A percentile compares a stretch with the other conserved stretches of the same genome.
phyloP scores from a whole-genome alignment of 306 rosid genomes.

The Glycine tomentella region DNA sequence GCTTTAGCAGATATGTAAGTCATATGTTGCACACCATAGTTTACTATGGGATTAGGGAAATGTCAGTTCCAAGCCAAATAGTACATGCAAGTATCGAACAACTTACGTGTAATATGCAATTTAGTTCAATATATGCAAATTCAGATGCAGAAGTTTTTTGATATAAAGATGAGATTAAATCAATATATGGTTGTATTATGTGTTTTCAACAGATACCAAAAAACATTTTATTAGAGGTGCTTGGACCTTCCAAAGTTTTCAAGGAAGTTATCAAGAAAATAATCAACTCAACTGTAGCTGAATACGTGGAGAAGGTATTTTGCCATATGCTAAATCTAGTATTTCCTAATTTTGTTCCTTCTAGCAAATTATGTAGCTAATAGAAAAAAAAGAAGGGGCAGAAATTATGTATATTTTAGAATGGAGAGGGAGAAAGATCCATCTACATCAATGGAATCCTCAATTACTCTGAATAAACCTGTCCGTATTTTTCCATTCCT shows the following conservation, averaged over 20 bases:
- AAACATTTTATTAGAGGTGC: constrained; percentile 76
- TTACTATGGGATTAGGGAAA: neutral
- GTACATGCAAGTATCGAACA: neutral
- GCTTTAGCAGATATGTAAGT: neutral
- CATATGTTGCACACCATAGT: neutral
- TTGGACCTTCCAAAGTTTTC: constrained; percentile 84
- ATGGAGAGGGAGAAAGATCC: neutral
- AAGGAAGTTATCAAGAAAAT: constrained; percentile 80
- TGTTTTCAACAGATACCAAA: constrained; percentile 69
- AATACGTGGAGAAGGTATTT: constrained; percentile 82
- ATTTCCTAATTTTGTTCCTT: constrained; percentile 20
- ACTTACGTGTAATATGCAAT: neutral
- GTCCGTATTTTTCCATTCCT: neutral
- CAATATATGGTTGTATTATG: constrained; percentile 12
- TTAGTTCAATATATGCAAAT: neutral
- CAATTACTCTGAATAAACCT: neutral
- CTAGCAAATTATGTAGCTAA: constrained; percentile 1
- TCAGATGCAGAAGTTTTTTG: constrained; percentile 9
- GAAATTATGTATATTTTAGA: neutral
- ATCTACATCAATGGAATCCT: neutral
- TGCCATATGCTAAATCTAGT: neutral
- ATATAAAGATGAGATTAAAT: constrained; percentile 19
- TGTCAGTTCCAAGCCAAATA: constrained; percentile 13
- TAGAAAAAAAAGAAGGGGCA: neutral
- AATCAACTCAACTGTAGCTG: constrained; percentile 75